A percentile compares a stretch with the other conserved stretches of the same genome.
Evolutionary conservation across 176 grass and related monocot species (phyloP).

Genomic region (Bothriochloa decipiens): DNA sequence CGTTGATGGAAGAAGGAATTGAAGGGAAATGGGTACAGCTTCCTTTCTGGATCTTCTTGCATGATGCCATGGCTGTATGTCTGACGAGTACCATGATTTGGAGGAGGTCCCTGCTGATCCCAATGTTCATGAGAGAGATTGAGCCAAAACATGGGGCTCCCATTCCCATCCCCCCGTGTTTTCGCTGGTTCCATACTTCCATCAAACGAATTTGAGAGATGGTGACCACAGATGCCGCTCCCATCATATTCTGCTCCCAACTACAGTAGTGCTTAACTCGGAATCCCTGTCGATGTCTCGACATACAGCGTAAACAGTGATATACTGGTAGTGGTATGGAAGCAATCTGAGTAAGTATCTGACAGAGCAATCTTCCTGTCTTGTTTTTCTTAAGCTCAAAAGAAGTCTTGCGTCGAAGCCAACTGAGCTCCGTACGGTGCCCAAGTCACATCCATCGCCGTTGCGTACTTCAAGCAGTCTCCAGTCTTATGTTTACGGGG

Average conservation of each 20-base stretch:
- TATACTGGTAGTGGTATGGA: not conserved
- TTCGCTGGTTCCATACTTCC: constrained; percentile 18
- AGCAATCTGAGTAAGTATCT: not conserved
- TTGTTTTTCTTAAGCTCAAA: not conserved
- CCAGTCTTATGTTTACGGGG: too few relatives aligned
- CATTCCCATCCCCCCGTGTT: constrained; percentile 47
- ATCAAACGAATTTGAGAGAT: constrained; percentile 23
- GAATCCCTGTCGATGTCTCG: too few relatives aligned
- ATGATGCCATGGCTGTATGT: not conserved
- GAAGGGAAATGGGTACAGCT: not conserved
- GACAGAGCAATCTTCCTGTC: not conserved
- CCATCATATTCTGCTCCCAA: constrained; percentile 42
- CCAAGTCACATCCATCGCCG: constrained; percentile 10
- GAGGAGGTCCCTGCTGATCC: constrained; percentile 1
- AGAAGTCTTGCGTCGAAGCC: not conserved
- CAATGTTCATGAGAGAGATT: constrained; percentile 24
- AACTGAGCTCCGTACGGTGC: not conserved
- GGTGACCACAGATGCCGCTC: constrained; percentile 16
- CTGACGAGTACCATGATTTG: constrained; percentile 25
- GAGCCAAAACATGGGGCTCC: constrained; percentile 17
- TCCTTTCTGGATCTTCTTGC: not conserved
- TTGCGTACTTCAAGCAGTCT: not conserved
- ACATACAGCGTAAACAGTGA: too few relatives aligned
- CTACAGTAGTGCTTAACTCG: too few relatives aligned
- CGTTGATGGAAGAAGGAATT: not conserved